Conservation (phyloP, 2,329 filamentous ascomycete genomes). For the Metarhizium brunneum region DNA sequence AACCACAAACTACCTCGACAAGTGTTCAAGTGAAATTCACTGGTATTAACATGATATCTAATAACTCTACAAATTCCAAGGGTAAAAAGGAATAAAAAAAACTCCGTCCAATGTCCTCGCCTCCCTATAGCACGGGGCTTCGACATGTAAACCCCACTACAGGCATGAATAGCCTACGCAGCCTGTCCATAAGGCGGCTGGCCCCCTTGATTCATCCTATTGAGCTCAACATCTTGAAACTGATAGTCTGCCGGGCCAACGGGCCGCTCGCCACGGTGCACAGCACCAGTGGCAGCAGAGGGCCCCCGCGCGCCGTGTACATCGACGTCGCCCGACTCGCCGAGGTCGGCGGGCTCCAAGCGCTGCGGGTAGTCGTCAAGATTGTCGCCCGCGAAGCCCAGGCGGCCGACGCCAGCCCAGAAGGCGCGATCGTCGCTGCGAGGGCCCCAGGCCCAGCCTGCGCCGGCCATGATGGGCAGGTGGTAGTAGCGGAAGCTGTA, state of each 20-base stretch:
- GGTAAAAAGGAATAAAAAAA: background rate
- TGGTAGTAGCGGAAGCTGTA: conserved; percentile 83
- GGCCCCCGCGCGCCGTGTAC: conserved; percentile 1
- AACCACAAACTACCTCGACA: too few species aligned
- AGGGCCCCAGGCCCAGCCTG: conserved; percentile 84
- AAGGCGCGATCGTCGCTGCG: conserved; percentile 65
- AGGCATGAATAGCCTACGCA: background rate
- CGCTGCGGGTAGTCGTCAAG: conserved; percentile 15
- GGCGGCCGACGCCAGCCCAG: conserved; percentile 61
- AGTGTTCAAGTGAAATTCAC: too few species aligned
- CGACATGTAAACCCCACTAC: background rate
- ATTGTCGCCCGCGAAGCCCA: conserved; percentile 42
- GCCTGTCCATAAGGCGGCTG: background rate
- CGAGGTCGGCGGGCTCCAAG: conserved; percentile 14
- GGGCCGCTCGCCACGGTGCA: conserved; percentile 1
- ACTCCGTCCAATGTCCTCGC: background rate
- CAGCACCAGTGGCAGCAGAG: background rate
- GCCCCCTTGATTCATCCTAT: conserved; percentile 10
- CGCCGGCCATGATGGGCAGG: conserved; percentile 61
- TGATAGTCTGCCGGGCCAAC: background rate
- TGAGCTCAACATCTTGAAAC: conserved; percentile 25
- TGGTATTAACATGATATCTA: too few species aligned
- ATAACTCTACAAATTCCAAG: too few species aligned
- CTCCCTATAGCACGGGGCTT: background rate
- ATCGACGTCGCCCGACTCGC: conserved; percentile 17